phyloP scores from a whole-genome alignment of 2,329 filamentous ascomycete species.

The Mycogone perniciosa region DNA sequence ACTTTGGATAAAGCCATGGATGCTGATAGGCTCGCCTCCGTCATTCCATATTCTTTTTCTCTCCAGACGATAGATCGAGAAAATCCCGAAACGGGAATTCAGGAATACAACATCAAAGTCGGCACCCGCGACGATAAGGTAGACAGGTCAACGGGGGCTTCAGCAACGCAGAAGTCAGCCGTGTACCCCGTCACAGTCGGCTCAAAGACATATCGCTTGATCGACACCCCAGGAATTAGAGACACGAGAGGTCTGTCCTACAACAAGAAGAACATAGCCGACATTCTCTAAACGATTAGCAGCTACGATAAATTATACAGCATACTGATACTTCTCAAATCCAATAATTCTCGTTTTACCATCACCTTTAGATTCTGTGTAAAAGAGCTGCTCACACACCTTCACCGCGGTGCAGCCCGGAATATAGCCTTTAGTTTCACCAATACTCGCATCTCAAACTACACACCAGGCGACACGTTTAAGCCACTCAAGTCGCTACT shows the following conservation, averaged over 20 bases:
- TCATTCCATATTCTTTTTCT: constrained; percentile 16
- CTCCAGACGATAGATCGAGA: constrained; percentile 5
- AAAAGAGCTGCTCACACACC: constrained; percentile 7
- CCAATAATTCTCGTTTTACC: constrained; percentile 6
- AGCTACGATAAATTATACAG: constrained; percentile 1
- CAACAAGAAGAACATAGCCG: constrained; percentile 8
- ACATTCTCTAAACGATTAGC: constrained; percentile 6
- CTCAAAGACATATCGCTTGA: constrained; percentile 8
- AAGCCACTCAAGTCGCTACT: constrained; percentile 4
- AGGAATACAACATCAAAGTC: constrained; percentile 8
- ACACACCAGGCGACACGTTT: constrained; percentile 4
- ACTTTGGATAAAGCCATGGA: constrained; percentile 32
- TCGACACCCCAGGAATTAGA: constrained; percentile 8
- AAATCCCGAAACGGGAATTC: background rate
- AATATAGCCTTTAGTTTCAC: constrained; percentile 10
- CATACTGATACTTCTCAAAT: constrained; percentile 9
- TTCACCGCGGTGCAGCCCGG: constrained; percentile 1
- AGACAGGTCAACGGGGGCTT: constrained; percentile 10
- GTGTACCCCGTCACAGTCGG: constrained; percentile 3
- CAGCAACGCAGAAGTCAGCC: constrained; percentile 5
- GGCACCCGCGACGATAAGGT: constrained; percentile 12
- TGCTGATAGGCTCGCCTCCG: background rate
- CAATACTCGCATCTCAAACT: constrained; percentile 8
- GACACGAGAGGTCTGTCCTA: constrained; percentile 5
- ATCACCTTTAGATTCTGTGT: constrained; percentile 4